Evolutionary conservation across 192 early-diverging fungal genomes (phyloP), one percentile per base, ranked within the genome.

Genomic region (Entomortierella beljakovae): DNA sequence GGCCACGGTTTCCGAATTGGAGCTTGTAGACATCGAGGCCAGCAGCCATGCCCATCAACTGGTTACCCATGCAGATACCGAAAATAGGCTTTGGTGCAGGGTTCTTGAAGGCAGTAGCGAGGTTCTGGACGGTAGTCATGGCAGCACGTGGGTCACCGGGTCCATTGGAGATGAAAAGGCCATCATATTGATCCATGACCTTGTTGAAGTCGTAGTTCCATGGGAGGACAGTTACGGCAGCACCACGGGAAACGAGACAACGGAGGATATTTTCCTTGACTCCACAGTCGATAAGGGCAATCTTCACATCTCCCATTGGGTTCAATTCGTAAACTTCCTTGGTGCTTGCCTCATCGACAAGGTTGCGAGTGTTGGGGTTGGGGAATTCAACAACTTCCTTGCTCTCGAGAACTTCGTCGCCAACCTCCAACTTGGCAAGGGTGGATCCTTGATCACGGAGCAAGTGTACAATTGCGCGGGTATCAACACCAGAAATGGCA

Each of bases 51-150:
- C 94, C 96, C 69, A 98, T 86, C 23, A 98, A 64, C 58, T 94
- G 92, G 84, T 98, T 94, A 67, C 96, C 96, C 95, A 98, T 97
- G 84, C 96, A 98, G 80, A 98, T 98, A 61, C 96, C 96, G 79
- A 98, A 98, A 65, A 98, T 94, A 37, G 96, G 96, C 59, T 88
- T 90, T 40, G 88, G 84, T 32, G 84, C 87, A 32, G 88, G 83
- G 57, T 86, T 84, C 72, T 76, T 61, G 40, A 87, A 77, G 37
- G 93, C 86, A 0, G 82, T 83, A 33, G 89, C 87, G 48, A 98
- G 81, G 83, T 94, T 90, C 9, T 82, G 58, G 35, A 95, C 90
- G 18, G 94, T 93, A 58, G 87, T 84, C 38, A 77, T 83, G 73
- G 87, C 90, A 64, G 87, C 80, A 7, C 81, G 76, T 31, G 96